Evolutionary conservation across 345 rosid genomes (phyloP), one percentile per base, ranked within the genome.

Genomic region (thale cress (Arabidopsis thaliana)): DNA sequence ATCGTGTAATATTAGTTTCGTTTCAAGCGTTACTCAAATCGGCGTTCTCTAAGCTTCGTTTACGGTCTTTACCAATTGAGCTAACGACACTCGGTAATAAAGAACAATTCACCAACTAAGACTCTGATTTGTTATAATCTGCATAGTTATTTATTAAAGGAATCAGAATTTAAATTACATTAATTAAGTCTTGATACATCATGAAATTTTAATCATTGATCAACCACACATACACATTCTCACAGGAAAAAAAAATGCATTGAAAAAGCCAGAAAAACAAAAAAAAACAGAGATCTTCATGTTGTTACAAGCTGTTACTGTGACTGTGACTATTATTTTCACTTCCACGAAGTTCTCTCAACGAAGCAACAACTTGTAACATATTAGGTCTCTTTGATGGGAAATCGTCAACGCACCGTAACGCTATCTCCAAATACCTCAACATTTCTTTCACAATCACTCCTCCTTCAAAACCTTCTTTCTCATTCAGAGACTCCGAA

Each of bases 361-460:
- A 77, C 87, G 80, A 76, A 72, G 97, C 94, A 64, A 93, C 97
- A 12, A 89, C 98, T 77, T 91, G 94, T 77, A 93, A 80, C 98
- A 93, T 93, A 49, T 68, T 93, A 4, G 94, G 93, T 83, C 98
- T 72, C 78, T 82, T 91, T 8, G 97, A 93, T 20, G 97, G 94
- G 50, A 89, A 89, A 23, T 93, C 97, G 41, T 93, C 93, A 13
- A 91, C 97, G 65, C 97, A 93, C 65, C 84, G 94, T 82, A 93
- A 65, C 61, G 93, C 79, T 57, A 91, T 78, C 78, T 93, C 96
- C 84, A 93, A 75, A 69, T 88, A 94, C 81, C 89, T 88, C 22
- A 86, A 74, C 94, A 91, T 91, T 32, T 93, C 98, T 62, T 91
- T 88, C 51, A 93, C 93, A 71, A 81, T 79, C 67, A 63, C 86